Base-by-base conservation (phyloP, 2,329 filamentous ascomycete species). In the Botrytis hyacinthi region DNA sequence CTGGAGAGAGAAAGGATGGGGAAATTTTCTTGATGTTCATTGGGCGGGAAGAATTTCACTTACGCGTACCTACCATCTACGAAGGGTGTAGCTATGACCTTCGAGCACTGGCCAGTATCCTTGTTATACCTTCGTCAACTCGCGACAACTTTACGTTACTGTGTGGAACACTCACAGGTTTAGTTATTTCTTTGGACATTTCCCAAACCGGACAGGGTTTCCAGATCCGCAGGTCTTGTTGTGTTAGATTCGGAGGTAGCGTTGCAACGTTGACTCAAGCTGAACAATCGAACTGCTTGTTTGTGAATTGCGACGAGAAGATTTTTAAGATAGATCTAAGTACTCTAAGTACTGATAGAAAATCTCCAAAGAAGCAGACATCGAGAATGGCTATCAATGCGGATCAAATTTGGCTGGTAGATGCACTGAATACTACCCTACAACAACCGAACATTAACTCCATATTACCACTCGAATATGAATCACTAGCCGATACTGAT, bases 401-500 rank as follows among this genome's bases (percentile, higher is more conserved):
- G 54, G 65, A 83, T 20, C 82, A 82, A 65, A 82, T 91, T 22
- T 88, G 86, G 84, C 82, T 86, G 2, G 86, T 86, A 3, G 86
- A 89, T 76, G 83, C 83, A 1, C 83, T 83, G 48, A 84, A 88
- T 61, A 79, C 82, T 12, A 84, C 82, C 48, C 82, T 86, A 75
- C 78, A 81, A 14, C 83, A 86, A 6, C 85, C 87, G 3, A 82
- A 82, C 2, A 82, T 90, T 18, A 85, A 85, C 70, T 86, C 85
- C 2, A 83, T 86, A 6, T 82, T 84, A 14, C 84, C 83, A 46
- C 80, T 89, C 78, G 80, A 14, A 76, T 81, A 60, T 81, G 82
- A 80, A 63, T 66, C 74, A 14, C 73, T 71, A 18, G 67, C 46
- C 29, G 76, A 75, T 67, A 74, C 77, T 6, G 83, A 83, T 16